Base-by-base conservation (phyloP, 306 rosid genomes). In the Sophora flavescens region DNA sequence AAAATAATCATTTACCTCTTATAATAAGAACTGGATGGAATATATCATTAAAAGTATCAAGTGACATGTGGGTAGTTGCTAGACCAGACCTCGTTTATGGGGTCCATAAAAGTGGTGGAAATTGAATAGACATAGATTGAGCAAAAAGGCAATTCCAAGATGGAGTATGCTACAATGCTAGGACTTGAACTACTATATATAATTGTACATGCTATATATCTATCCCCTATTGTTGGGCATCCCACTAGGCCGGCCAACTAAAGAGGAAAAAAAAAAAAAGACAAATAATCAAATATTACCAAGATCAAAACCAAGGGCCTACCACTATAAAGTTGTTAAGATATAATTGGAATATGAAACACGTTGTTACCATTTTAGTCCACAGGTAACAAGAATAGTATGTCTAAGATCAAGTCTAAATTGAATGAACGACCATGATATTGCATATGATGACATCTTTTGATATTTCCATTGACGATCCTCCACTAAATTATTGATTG, bases 381-480 rank as follows among this genome's bases (percentile, higher is more conserved):
- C 35, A 64, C 57, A 50, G 0, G 54, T 57, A 56, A 18, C 63
- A 1, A 56, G 77, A 79, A 61, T 57, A 63, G 78, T 61, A 70
- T 63, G 75, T 11, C 66, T 74, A 36, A 47, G 71, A 77, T 38
- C 7, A 77, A 67, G 16, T 53, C 65, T 48, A 15, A 74, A 63
- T 67, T 78, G 38, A 73, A 68, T 78, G 72, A 22, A 52, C 68
- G 54, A 68, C 32, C 35, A 58, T 72, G 72, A 77, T 68, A 41
- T 80, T 60, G 62, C 48, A 77, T 77, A 77, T 52, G 75, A 84
- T 77, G 83, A 65, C 48, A 68, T 47, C 13, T 78, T 63, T 48
- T 50, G 28, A 62, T 81, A 36, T 81, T 84, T 84, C 68, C 59
- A 18, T 63, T 68, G 73, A n/a, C n/a, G n/a, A 85, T 85, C 81